Conservation (phyloP, 2,329 filamentous ascomycete species). For the Passalora sequoiae region DNA sequence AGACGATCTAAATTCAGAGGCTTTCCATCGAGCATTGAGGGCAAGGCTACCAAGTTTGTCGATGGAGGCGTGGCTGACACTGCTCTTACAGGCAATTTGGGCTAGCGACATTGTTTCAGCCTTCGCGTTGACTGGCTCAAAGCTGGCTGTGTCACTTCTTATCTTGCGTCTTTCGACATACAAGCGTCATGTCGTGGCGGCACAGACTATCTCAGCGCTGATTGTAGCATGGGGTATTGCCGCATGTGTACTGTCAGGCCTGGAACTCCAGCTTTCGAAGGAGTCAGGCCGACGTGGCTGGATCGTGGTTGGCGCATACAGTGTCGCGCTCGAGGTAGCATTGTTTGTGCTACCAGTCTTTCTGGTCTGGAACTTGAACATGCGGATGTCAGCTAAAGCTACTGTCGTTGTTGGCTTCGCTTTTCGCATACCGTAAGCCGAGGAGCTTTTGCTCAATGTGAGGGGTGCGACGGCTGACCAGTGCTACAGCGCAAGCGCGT, state of each 20-base stretch:
- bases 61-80: too few species aligned
- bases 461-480: background rate
- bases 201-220: conserved; percentile 7
- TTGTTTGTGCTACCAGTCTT: conserved; percentile 14
- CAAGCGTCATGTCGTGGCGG: conserved; percentile 12
- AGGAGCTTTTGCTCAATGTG: background rate
- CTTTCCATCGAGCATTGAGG: too few species aligned
- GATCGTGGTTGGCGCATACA: conserved; percentile 14
- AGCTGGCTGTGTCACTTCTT: conserved; percentile 16
- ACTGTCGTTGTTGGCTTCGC: conserved; percentile 15
- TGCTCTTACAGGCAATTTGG: conserved; percentile 7
- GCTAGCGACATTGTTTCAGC: conserved; percentile 13
- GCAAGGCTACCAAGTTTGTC: too few species aligned
- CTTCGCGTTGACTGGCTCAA: conserved; percentile 12
- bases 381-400: conserved; percentile 12
- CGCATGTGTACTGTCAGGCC: background rate
- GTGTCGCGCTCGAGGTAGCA: conserved; percentile 12
- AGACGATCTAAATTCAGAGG: background rate
- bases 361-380: conserved; percentile 15
- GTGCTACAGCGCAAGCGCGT: conserved; percentile 8
- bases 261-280: background rate
- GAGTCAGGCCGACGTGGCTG: conserved; percentile 5
- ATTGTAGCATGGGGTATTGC: conserved; percentile 12
- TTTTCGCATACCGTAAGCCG: conserved; percentile 16
- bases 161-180: conserved; percentile 15